A percentile compares a stretch with the other conserved stretches of the same genome.
Conservation (phyloP, 768 basidiomycete species). For the Polyporus arcularius region DNA sequence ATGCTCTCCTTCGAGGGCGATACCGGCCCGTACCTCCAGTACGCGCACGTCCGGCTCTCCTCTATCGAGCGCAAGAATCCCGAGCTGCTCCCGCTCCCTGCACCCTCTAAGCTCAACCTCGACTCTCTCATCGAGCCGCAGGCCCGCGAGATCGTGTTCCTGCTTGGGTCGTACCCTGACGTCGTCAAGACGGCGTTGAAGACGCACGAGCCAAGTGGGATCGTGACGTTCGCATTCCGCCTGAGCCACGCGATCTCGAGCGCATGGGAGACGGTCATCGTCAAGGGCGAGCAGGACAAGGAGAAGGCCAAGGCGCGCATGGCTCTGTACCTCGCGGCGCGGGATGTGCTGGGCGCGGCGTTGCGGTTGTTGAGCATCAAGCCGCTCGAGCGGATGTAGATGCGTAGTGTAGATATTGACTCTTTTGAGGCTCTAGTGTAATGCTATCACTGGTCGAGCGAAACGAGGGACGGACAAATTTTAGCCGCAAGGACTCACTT, state of each 20-base stretch:
- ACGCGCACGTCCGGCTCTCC: constrained; percentile 90
- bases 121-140: constrained; percentile 64
- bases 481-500: too few relatives aligned
- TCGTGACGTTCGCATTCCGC: constrained; percentile 89
- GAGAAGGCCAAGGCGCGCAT: constrained; percentile 82
- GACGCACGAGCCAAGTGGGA: constrained; percentile 85
- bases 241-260: constrained; percentile 86
- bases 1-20: constrained; percentile 97
- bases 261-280: constrained; percentile 90
- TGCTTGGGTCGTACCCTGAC: constrained; percentile 91
- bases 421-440: constrained; percentile 8
- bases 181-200: constrained; percentile 84
- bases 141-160: constrained; percentile 81
- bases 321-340: constrained; percentile 86
- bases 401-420: background rate
- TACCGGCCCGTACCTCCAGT: constrained; percentile 94
- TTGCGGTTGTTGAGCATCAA: constrained; percentile 88
- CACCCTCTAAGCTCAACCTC: constrained; percentile 67
- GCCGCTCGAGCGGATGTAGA: constrained; percentile 91
- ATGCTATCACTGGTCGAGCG: background rate
- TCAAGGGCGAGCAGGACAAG: constrained; percentile 77
- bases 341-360: constrained; percentile 85
- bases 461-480: too few relatives aligned
- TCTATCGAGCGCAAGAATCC: constrained; percentile 94
- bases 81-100: constrained; percentile 75